These are phyloP conservation scores for Vinca minor DNA, from an alignment of 257 asterid genomes.

Conservation along the genomic window DNA sequence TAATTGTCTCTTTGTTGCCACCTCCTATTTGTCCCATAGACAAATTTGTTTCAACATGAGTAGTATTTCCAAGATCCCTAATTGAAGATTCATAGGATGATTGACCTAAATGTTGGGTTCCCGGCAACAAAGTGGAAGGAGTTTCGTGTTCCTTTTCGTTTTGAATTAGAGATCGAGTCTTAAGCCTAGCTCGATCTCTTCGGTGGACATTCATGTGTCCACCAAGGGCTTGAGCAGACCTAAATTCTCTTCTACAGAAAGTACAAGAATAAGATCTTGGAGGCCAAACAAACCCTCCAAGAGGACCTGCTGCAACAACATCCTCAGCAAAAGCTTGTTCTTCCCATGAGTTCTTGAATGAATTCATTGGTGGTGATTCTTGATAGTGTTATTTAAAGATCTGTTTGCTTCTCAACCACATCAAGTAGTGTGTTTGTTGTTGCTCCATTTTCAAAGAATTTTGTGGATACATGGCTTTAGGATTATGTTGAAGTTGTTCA, in stretches of 20 bases:
- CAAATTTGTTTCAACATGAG: constrained; percentile 17
- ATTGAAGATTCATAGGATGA: no score
- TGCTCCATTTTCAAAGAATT: constrained; percentile 2
- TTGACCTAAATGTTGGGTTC: no score
- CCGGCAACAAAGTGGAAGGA: no score
- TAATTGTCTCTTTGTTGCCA: neutral
- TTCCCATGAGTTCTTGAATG: no score
- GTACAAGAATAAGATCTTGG: constrained; percentile 54
- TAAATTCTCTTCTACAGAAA: constrained; percentile 49
- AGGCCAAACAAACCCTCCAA: constrained; percentile 49
- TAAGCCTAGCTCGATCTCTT: constrained; percentile 57
- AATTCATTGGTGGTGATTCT: constrained; percentile 22
- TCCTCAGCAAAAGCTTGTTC: constrained; percentile 25
- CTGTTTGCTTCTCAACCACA: constrained; percentile 27
- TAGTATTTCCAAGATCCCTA: no score
- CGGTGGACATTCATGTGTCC: constrained; percentile 79
- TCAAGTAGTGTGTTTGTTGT: constrained; percentile 18
- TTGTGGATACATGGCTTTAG: no score
- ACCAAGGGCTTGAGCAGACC: constrained; percentile 70
- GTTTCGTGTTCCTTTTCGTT: no score
- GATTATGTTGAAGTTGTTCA: no score
- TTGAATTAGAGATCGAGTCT: constrained; percentile 3
- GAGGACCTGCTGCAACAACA: no score
- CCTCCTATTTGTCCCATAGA: constrained; percentile 11
- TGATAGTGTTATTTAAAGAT: constrained; percentile 1